Evolutionary conservation across 495 filamentous ascomycete species (phyloP).

Genomic region (Talaromyces nanjingensis): DNA sequence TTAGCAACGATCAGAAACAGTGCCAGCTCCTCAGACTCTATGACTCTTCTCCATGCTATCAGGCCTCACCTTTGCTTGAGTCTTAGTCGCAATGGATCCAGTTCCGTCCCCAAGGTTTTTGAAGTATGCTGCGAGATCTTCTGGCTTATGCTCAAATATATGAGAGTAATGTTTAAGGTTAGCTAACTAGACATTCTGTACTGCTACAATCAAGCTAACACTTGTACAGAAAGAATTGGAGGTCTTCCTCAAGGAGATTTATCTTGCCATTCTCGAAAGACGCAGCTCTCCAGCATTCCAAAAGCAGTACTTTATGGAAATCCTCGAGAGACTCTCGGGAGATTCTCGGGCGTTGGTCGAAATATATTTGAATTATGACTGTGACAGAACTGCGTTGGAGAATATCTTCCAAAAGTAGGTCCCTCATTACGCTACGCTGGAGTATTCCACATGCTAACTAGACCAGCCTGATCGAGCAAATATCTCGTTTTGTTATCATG

Average conservation of each 20-base stretch:
- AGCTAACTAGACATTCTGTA: conserved; percentile 11
- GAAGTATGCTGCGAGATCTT: conserved; percentile 97
- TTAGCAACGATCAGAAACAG: conserved; percentile 84
- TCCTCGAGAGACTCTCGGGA: conserved; percentile 73
- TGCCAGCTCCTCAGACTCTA: conserved; percentile 75
- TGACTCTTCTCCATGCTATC: conserved; percentile 87
- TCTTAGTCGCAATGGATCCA: conserved; percentile 89
- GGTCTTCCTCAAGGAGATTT: conserved; percentile 96
- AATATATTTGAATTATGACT: conserved; percentile 98
- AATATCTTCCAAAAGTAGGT: conserved; percentile 79
- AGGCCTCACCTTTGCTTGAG: conserved; percentile 94
- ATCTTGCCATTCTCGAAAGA: conserved; percentile 86
- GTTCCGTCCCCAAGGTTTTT: conserved; percentile 83
- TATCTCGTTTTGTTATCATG: conserved; percentile 73
- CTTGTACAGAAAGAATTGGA: conserved; percentile 81
- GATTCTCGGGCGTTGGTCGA: conserved; percentile 90
- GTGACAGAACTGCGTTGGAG: conserved; percentile 83
- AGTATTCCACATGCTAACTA: conserved; percentile 13
- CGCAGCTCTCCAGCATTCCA: conserved; percentile 80
- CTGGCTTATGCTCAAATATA: conserved; percentile 90
- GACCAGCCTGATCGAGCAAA: conserved; percentile 74
- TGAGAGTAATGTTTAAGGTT: conserved; percentile 90
- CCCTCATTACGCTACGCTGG: no score
- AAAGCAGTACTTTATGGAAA: conserved; percentile 82
- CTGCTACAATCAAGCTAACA: background rate